Conservation (phyloP, 2,329 filamentous ascomycete genomes). For the Diaporthe aspalathi region DNA sequence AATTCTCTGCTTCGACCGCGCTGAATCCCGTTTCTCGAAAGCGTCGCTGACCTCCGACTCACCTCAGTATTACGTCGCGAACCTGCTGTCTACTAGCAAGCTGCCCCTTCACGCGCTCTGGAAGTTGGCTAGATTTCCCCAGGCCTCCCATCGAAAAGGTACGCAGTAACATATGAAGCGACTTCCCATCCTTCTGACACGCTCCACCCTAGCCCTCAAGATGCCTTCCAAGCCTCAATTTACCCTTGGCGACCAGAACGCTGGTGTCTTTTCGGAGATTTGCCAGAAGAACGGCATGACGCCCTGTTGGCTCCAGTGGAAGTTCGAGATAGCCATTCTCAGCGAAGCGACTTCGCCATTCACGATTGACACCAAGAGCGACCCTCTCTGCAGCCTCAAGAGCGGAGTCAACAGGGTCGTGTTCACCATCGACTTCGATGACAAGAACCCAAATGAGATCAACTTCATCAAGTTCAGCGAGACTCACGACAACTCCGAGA, state of each 20-base stretch:
- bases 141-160: neutral
- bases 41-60: neutral
- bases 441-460: constrained; percentile 28
- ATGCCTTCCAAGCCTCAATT: constrained; percentile 20
- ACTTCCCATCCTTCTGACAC: neutral
- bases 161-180: neutral
- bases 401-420: constrained; percentile 13
- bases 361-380: constrained; percentile 4
- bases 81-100: neutral
- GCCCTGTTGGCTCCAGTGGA: constrained; percentile 31
- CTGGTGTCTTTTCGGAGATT: constrained; percentile 12
- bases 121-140: neutral
- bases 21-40: neutral
- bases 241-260: constrained; percentile 16
- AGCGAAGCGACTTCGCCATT: neutral
- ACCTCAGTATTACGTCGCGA: no score
- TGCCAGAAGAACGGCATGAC: constrained; percentile 24
- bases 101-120: neutral
- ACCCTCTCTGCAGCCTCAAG: neutral
- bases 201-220: neutral
- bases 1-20: neutral
- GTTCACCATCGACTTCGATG: constrained; percentile 29
- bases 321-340: constrained; percentile 29
- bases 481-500: neutral
- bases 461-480: constrained; percentile 33